A percentile compares a stretch with the other conserved stretches of the same genome.
These are phyloP conservation scores for Davidsoniella neocaledoniae DNA, from an alignment of 2,329 filamentous ascomycete species.

Conservation along the genomic window DNA sequence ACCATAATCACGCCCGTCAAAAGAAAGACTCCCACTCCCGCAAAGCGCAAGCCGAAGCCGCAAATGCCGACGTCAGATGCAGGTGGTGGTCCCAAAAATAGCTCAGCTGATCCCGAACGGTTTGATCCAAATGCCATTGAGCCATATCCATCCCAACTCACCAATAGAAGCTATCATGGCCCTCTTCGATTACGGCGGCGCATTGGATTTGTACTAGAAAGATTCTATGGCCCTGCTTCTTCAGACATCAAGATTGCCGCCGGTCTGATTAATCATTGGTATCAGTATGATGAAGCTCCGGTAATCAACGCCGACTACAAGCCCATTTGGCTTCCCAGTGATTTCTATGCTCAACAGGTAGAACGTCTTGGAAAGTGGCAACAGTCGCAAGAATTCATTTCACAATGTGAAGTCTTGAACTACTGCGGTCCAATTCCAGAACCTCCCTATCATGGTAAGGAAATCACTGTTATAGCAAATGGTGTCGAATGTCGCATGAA, in stretches of 20 bases:
- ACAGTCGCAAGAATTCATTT: neutral
- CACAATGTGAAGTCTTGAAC: constrained; percentile 13
- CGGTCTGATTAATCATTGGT: constrained; percentile 18
- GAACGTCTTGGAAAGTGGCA: constrained; percentile 9
- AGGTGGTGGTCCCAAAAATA: constrained; percentile 18
- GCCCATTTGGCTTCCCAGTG: constrained; percentile 14
- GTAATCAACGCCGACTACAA: constrained; percentile 7
- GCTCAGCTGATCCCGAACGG: constrained; percentile 12
- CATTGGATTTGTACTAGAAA: constrained; percentile 15
- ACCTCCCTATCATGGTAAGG: constrained; percentile 19
- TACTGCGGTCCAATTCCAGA: constrained; percentile 17
- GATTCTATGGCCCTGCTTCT: constrained; percentile 16
- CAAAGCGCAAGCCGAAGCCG: neutral
- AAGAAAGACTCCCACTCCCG: neutral
- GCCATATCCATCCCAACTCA: constrained; percentile 17
- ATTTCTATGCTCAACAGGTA: constrained; percentile 11
- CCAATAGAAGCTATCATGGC: constrained; percentile 21
- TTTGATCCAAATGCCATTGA: constrained; percentile 16
- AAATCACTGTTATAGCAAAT: constrained; percentile 19
- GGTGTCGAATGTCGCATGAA: constrained; percentile 18
- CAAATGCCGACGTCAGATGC: constrained; percentile 1
- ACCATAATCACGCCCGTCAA: neutral
- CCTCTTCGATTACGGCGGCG: constrained; percentile 18
- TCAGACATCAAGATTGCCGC: constrained; percentile 14
- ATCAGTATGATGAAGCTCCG: constrained; percentile 19